These are phyloP conservation scores for Yamadazyma conglobata DNA, from an alignment of 1,139 yeast species.

Conservation along the genomic window DNA sequence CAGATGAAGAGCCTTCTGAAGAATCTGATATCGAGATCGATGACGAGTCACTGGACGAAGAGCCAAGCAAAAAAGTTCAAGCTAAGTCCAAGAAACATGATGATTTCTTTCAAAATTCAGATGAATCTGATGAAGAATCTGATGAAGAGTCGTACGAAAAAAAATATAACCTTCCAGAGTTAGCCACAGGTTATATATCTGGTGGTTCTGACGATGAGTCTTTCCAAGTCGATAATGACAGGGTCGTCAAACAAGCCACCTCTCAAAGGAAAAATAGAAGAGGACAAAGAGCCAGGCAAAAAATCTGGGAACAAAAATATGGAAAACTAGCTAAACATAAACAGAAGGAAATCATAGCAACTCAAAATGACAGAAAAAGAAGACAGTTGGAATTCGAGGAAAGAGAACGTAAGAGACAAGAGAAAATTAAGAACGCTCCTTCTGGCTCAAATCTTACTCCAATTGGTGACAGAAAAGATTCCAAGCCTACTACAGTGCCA, in stretches of 20 bases:
- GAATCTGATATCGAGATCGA: constrained; percentile 6
- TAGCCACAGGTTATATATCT: constrained; percentile 76
- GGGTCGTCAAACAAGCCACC: constrained; percentile 53
- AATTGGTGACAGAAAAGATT: constrained; percentile 32
- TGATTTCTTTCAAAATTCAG: constrained; percentile 34
- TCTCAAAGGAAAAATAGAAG: constrained; percentile 75
- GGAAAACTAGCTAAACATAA: constrained; percentile 86
- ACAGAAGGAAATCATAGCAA: constrained; percentile 54
- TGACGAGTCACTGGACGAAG: constrained; percentile 9
- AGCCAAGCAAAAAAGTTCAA: constrained; percentile 15
- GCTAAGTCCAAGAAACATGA: constrained; percentile 26
- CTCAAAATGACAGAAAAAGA: constrained; percentile 52
- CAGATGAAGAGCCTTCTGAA: constrained; percentile 56
- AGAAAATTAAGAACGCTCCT: constrained; percentile 39
- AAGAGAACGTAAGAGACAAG: constrained; percentile 64
- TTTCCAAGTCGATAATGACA: constrained; percentile 53
- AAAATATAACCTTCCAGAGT: constrained; percentile 54
- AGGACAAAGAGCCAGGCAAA: constrained; percentile 96
- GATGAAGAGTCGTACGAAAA: constrained; percentile 15
- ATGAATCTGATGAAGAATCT: constrained; percentile 22
- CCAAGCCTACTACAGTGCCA: neutral
- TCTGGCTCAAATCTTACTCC: constrained; percentile 42
- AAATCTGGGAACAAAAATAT: constrained; percentile 90
- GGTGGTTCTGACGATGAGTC: constrained; percentile 69
- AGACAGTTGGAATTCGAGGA: constrained; percentile 68